Evolutionary conservation across 495 filamentous ascomycete species (phyloP).

Genomic region (Hypoxylon lienhwacheense): DNA sequence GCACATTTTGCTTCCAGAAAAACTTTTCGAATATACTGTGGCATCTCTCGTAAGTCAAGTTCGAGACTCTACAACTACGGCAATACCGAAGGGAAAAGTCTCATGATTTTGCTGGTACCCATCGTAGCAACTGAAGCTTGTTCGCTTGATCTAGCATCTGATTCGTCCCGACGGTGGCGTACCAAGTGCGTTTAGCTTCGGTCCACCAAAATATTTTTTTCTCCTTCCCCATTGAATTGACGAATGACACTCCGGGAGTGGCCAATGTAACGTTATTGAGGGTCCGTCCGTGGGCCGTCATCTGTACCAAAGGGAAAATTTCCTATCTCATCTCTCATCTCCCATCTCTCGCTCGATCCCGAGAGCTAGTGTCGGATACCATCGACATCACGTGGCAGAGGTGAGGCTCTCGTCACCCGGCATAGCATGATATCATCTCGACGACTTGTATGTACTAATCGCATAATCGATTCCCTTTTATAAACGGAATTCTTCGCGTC

Average conservation of each 20-base stretch:
- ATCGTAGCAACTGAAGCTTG: not conserved
- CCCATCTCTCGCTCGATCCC: conserved; percentile 9
- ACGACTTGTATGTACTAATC: not conserved
- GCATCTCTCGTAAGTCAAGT: conserved; percentile 2
- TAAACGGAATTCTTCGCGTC: not conserved
- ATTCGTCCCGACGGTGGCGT: conserved; percentile 17
- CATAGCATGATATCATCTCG: conserved; percentile 2
- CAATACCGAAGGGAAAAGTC: conserved; percentile 26
- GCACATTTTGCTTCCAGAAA: conserved; percentile 7
- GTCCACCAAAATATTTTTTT: conserved; percentile 28
- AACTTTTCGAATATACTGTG: conserved; percentile 15
- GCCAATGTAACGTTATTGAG: conserved; percentile 15
- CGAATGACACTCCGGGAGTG: conserved; percentile 18
- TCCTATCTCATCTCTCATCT: conserved; percentile 1
- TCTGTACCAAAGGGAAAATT: conserved; percentile 15
- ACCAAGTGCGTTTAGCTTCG: conserved; percentile 14
- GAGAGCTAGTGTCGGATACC: not conserved
- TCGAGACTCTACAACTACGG: conserved; percentile 23
- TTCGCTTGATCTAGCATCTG: conserved; percentile 9
- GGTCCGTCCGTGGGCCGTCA: conserved; percentile 1
- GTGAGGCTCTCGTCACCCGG: conserved; percentile 15
- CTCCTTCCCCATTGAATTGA: conserved; percentile 12
- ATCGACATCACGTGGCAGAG: conserved; percentile 14
- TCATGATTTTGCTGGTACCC: conserved; percentile 25
- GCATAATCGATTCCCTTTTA: no score